These are phyloP conservation scores for Aspergillus hiratsukae DNA, from an alignment of 2,329 filamentous ascomycete genomes.

Conservation along the genomic window DNA sequence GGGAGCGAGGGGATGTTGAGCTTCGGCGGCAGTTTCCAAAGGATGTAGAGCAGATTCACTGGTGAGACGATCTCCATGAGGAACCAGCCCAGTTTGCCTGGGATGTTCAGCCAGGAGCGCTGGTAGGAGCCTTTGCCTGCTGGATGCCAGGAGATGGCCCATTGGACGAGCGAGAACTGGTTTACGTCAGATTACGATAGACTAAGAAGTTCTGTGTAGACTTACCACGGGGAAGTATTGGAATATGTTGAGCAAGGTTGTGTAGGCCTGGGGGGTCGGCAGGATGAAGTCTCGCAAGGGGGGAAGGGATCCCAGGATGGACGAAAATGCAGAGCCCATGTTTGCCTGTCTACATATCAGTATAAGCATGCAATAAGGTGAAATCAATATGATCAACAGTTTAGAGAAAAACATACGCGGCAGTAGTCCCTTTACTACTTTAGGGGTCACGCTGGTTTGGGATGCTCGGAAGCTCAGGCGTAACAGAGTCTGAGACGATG, in stretches of 20 bases:
- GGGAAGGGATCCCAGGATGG: constrained; percentile 20
- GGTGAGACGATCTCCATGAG: constrained; percentile 82
- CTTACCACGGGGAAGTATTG: constrained; percentile 43
- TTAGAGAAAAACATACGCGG: background rate
- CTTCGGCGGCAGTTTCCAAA: constrained; percentile 61
- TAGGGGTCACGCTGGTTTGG: background rate
- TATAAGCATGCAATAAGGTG: background rate
- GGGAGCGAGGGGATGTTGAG: constrained; percentile 26
- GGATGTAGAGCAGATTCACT: constrained; percentile 71
- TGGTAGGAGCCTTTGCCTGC: constrained; percentile 83
- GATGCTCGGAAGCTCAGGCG: background rate
- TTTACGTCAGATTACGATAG: constrained; percentile 12
- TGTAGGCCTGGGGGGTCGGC: constrained; percentile 38
- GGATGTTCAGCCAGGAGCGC: constrained; percentile 70
- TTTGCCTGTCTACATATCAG: background rate
- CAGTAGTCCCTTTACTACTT: background rate
- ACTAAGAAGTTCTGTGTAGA: constrained; percentile 35
- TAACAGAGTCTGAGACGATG: background rate
- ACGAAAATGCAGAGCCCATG: constrained; percentile 24
- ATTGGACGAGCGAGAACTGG: constrained; percentile 70
- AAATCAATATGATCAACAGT: background rate
- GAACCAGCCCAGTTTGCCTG: constrained; percentile 81
- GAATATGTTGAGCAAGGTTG: constrained; percentile 32
- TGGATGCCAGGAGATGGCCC: constrained; percentile 73
- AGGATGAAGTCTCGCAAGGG: constrained; percentile 31